phyloP scores from a whole-genome alignment of 768 basidiomycete species.

The Cystofilobasidium capitatum region DNA sequence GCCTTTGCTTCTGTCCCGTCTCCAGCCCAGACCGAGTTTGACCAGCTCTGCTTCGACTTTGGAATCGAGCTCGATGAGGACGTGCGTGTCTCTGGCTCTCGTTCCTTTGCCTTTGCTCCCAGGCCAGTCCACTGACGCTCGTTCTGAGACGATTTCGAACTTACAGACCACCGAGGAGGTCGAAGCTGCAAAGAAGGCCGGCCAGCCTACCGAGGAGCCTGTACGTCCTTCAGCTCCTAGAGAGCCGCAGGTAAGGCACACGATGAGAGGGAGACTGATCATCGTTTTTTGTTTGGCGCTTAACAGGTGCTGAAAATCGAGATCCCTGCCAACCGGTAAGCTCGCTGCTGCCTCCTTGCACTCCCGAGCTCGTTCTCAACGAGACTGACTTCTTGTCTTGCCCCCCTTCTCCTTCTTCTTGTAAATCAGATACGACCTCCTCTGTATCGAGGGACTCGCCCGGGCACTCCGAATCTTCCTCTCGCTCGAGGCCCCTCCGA shows the following conservation, averaged over 20 bases:
- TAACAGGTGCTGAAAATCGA: slow-evolving; percentile 72
- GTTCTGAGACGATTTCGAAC: not conserved
- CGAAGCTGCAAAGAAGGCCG: slow-evolving; percentile 66
- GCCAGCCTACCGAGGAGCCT: slow-evolving; percentile 68
- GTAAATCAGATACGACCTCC: slow-evolving; percentile 72
- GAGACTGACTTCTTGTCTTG: not conserved
- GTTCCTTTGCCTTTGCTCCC: not conserved
- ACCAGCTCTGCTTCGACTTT: slow-evolving; percentile 91
- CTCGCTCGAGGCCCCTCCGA: slow-evolving; percentile 54
- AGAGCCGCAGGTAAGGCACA: too few relatives aligned
- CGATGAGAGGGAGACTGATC: too few relatives aligned
- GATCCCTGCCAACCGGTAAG: slow-evolving; percentile 87
- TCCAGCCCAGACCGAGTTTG: slow-evolving; percentile 85
- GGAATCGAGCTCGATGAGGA: slow-evolving; percentile 97
- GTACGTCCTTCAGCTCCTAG: slow-evolving; percentile 42
- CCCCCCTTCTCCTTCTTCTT: slow-evolving; percentile 14
- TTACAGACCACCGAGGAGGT: slow-evolving; percentile 81
- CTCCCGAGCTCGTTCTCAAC: not conserved
- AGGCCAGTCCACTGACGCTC: not conserved
- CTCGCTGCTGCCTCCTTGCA: not conserved
- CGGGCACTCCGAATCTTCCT: slow-evolving; percentile 77
- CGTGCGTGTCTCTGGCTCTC: slow-evolving; percentile 47
- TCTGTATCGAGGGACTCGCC: slow-evolving; percentile 93
- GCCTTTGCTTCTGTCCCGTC: slow-evolving; percentile 18
- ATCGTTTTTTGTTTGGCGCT: not conserved